Base-by-base conservation (phyloP, 208 protist genomes). In the Leishmania tarentolae region DNA sequence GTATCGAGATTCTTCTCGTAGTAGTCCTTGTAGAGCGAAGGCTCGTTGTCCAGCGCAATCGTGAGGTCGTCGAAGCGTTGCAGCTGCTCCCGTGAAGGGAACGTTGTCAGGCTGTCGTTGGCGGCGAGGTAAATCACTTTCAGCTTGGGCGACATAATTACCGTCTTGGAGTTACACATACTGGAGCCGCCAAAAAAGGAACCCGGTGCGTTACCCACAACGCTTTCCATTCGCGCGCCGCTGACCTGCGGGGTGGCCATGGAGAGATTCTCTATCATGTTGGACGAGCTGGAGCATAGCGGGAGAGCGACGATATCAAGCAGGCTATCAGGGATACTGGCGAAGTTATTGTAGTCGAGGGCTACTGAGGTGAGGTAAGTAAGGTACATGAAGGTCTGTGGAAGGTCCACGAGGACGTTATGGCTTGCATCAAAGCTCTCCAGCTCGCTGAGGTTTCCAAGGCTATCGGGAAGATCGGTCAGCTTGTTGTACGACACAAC, bases 311-410 rank as follows among this genome's bases (percentile, higher is more conserved):
- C 53, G 61, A 98, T 91, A 66, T 97, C 87, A 5, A 94, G 79
- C n/a, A 97, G 61, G 59, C 82, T 85, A n/a, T 82, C 69, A 17
- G 95, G 95, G 11, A 98, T 90, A n/a, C 81, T 80, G 9, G 76
- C 61, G 77, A 92, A 98, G 71, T 91, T 85, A 85, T 98, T 98
- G 87, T 95, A 98, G 79, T 98, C 95, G 56, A 96, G 85, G 42
- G 87, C 82, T 46, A 92, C 83, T 0, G 87, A 93, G 70, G 82
- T 66, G 56, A 97, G 85, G 28, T 75, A 79, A 31, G 69, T 82
- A 42, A 96, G 82, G 65, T 90, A 94, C 80, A 90, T 80, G 80
- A 98, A 96, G 5, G 88, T 92, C 42, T 83, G 76, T 68, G 95
- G 95, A 52, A 98, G 85, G 9, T 91, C 77, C 1, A 69, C 77